These are phyloP conservation scores for Parafenestella ontariensis DNA, from an alignment of 2,329 filamentous ascomycete genomes.

Conservation along the genomic window DNA sequence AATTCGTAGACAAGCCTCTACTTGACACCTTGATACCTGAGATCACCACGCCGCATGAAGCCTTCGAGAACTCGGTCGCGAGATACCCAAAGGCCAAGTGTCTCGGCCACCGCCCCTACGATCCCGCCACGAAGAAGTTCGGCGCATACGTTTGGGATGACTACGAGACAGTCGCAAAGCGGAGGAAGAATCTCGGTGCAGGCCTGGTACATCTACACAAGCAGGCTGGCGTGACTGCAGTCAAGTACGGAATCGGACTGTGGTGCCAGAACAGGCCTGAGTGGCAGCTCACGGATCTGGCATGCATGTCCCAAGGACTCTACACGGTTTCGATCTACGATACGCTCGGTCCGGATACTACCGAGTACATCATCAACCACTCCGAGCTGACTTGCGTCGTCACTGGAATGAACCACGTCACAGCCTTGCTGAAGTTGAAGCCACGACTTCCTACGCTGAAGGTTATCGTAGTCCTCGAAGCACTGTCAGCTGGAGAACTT, in stretches of 20 bases:
- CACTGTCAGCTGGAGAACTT: conserved; percentile 79
- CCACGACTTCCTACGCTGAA: conserved; percentile 81
- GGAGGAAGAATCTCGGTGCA: conserved; percentile 83
- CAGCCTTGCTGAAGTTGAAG: conserved; percentile 79
- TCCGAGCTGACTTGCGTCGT: conserved; percentile 77
- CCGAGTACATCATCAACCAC: conserved; percentile 96
- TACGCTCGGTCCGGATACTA: conserved; percentile 87
- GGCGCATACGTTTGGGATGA: conserved; percentile 83
- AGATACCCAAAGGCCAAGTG: conserved; percentile 72
- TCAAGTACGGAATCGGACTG: conserved; percentile 76
- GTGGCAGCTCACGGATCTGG: conserved; percentile 90
- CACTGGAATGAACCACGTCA: conserved; percentile 80
- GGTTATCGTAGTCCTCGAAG: conserved; percentile 85
- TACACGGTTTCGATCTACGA: conserved; percentile 96
- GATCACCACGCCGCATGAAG: conserved; percentile 76
- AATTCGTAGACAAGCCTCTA: conserved; percentile 71
- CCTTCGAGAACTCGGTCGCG: conserved; percentile 73
- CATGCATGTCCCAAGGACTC: conserved; percentile 82
- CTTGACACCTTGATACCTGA: conserved; percentile 62
- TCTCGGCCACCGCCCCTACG: conserved; percentile 82
- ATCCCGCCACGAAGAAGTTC: conserved; percentile 74
- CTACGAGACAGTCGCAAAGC: conserved; percentile 78
- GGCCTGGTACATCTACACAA: conserved; percentile 85
- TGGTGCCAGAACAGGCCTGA: conserved; percentile 90
- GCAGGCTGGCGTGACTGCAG: conserved; percentile 68